Evolutionary conservation across 805 yeast species (phyloP).

Genomic region (Suhomyces pyralidae): DNA sequence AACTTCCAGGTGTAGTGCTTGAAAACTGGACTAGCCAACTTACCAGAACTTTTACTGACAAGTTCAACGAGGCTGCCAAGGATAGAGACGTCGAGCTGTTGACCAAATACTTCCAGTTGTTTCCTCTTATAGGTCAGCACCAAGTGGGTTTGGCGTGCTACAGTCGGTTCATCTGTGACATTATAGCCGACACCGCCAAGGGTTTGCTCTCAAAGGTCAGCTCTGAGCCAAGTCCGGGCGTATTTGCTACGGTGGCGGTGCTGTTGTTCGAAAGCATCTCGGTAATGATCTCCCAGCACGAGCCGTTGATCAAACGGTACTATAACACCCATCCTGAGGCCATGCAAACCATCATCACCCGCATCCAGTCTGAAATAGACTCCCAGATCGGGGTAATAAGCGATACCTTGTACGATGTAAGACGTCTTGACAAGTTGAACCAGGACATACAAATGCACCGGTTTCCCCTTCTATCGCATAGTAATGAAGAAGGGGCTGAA

Average conservation of each 20-base stretch:
- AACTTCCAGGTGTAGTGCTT: conserved; percentile 60
- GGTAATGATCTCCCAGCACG: conserved; percentile 79
- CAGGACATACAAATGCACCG: conserved; percentile 53
- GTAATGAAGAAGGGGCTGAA: conserved; percentile 10
- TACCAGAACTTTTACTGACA: conserved; percentile 51
- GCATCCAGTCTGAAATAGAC: conserved; percentile 84
- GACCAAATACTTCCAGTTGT: conserved; percentile 77
- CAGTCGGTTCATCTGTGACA: conserved; percentile 80
- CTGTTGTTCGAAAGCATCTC: conserved; percentile 82
- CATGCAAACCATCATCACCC: conserved; percentile 63
- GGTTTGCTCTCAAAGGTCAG: conserved; percentile 43
- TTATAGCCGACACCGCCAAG: conserved; percentile 77
- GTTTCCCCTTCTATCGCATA: conserved; percentile 26
- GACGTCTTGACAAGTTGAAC: conserved; percentile 54
- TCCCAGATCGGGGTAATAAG: conserved; percentile 86
- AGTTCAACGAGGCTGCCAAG: conserved; percentile 70
- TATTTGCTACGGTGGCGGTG: conserved; percentile 57
- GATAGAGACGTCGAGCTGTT: conserved; percentile 63
- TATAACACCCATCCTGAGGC: conserved; percentile 58
- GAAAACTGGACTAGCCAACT: conserved; percentile 58
- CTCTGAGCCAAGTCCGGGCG: conserved; percentile 38
- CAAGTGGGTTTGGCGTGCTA: conserved; percentile 74
- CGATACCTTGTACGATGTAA: conserved; percentile 79
- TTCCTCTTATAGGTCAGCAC: conserved; percentile 78
- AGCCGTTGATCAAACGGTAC: conserved; percentile 68